Percentiles rank a stretch among this genome's conserved stretches.
These are phyloP conservation scores for Clarireedia hainanense DNA, from an alignment of 2,329 filamentous ascomycete species.

Conservation along the genomic window DNA sequence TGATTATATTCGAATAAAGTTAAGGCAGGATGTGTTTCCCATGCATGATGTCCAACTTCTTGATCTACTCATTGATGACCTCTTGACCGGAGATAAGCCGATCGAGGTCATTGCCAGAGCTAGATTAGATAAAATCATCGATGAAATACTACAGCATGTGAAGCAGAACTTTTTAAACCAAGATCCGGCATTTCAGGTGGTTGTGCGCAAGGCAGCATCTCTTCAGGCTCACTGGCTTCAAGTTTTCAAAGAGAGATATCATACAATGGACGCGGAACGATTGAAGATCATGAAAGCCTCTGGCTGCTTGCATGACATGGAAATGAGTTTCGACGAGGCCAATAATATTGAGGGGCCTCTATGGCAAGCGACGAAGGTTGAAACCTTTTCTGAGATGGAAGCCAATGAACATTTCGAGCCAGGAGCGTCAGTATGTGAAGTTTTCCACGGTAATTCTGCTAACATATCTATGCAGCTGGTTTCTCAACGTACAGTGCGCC, in stretches of 20 bases:
- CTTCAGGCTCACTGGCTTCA: slow-evolving; percentile 18
- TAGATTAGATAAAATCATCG: slow-evolving; percentile 15
- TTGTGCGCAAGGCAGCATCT: slow-evolving; percentile 8
- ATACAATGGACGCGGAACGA: slow-evolving; percentile 16
- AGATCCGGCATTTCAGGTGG: not conserved
- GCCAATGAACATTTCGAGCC: slow-evolving; percentile 36
- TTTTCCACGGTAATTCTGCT: slow-evolving; percentile 17
- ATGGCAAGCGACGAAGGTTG: slow-evolving; percentile 12
- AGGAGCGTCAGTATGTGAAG: slow-evolving; percentile 37
- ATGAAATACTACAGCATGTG: slow-evolving; percentile 12
- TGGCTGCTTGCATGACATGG: slow-evolving; percentile 14
- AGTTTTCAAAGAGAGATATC: slow-evolving; percentile 13
- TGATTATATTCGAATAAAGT: slow-evolving; percentile 1
- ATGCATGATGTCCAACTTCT: not conserved
- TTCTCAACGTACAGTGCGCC: slow-evolving; percentile 48
- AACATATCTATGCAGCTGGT: slow-evolving; percentile 40
- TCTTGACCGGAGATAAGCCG: not conserved
- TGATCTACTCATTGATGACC: slow-evolving; percentile 4
- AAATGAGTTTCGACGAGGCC: slow-evolving; percentile 2
- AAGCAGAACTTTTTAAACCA: not conserved
- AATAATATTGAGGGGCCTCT: not conserved
- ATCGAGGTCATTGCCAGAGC: slow-evolving; percentile 5
- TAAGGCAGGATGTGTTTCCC: not conserved
- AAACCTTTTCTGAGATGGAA: slow-evolving; percentile 7
- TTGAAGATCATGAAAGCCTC: slow-evolving; percentile 12